A percentile compares a stretch with the other conserved stretches of the same genome.
Evolutionary conservation across 192 early-diverging fungal species (phyloP).

Genomic region (Irineochytrium annulatum): DNA sequence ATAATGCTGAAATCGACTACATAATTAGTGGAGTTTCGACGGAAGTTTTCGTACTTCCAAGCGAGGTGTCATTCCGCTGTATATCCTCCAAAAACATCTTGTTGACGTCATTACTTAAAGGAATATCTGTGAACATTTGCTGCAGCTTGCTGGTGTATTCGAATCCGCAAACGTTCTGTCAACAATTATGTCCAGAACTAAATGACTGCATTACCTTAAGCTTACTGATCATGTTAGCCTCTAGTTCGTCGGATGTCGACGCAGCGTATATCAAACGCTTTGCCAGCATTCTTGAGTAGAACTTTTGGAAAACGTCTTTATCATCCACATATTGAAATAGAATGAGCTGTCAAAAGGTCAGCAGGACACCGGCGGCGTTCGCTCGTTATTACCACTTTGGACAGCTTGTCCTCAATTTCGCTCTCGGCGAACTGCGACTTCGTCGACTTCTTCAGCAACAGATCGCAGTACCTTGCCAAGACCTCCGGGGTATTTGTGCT

Average conservation of each 20-base stretch:
- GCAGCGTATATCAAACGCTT: slow-evolving; percentile 73
- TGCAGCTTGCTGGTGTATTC: slow-evolving; percentile 84
- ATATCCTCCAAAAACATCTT: slow-evolving; percentile 43
- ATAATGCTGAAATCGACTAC: slow-evolving; percentile 67
- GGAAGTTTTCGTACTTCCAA: slow-evolving; percentile 47
- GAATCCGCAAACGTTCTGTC: slow-evolving; percentile 68
- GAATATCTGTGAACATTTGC: slow-evolving; percentile 84
- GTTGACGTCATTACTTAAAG: slow-evolving; percentile 68
- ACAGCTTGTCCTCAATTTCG: slow-evolving; percentile 67
- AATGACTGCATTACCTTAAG: slow-evolving; percentile 52
- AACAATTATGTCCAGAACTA: not conserved
- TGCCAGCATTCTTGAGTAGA: slow-evolving; percentile 77
- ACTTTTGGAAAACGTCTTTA: slow-evolving; percentile 90
- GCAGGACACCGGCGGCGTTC: not conserved
- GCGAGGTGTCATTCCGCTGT: slow-evolving; percentile 31
- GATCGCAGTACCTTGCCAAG: slow-evolving; percentile 78
- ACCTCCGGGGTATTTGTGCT: slow-evolving; percentile 65
- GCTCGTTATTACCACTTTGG: slow-evolving; percentile 47
- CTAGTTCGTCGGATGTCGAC: slow-evolving; percentile 73
- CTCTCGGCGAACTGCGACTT: slow-evolving; percentile 41
- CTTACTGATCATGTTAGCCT: slow-evolving; percentile 72
- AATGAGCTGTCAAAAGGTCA: slow-evolving; percentile 42
- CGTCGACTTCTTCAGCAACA: slow-evolving; percentile 61
- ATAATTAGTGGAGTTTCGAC: not conserved
- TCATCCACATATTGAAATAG: slow-evolving; percentile 87